Conservation (phyloP, 768 basidiomycete genomes). For the Trametes cinnabarina region DNA sequence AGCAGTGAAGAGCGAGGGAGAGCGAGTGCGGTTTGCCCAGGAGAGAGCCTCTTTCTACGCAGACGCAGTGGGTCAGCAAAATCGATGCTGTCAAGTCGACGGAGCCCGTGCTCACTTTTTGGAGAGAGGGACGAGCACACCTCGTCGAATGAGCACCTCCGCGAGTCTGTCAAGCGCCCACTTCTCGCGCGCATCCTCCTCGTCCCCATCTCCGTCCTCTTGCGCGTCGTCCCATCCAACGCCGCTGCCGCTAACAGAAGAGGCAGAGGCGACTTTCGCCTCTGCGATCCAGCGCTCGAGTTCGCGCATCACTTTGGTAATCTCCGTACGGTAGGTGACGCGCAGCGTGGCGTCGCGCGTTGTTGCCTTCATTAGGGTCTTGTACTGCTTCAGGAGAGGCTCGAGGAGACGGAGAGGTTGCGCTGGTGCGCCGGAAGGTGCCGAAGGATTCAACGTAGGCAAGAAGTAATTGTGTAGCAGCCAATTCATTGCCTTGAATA, state of each 20-base stretch:
- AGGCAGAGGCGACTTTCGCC: conserved; percentile 58
- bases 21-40: conserved; percentile 39
- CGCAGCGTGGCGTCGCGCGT: conserved; percentile 64
- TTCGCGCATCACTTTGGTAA: conserved; percentile 52
- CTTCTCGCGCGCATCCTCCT: conserved; percentile 53
- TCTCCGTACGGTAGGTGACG: conserved; percentile 47
- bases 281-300: conserved; percentile 81
- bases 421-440: conserved; percentile 34
- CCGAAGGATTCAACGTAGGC: conserved; percentile 62
- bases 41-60: conserved; percentile 7
- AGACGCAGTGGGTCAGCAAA: neutral
- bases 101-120: conserved; percentile 58
- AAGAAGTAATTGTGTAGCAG: conserved; percentile 82
- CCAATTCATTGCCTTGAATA: conserved; percentile 72
- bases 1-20: conserved; percentile 50
- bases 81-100: neutral
- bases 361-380: conserved; percentile 58
- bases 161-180: conserved; percentile 71
- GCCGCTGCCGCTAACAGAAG: conserved; percentile 42
- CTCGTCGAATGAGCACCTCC: conserved; percentile 64
- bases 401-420: conserved; percentile 51
- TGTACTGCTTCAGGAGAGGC: conserved; percentile 75
- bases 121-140: conserved; percentile 77
- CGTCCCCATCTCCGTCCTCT: conserved; percentile 29
- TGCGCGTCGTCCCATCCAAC: conserved; percentile 46